Conservation (phyloP, 495 filamentous ascomycete genomes). For the Trichoderma virens region DNA sequence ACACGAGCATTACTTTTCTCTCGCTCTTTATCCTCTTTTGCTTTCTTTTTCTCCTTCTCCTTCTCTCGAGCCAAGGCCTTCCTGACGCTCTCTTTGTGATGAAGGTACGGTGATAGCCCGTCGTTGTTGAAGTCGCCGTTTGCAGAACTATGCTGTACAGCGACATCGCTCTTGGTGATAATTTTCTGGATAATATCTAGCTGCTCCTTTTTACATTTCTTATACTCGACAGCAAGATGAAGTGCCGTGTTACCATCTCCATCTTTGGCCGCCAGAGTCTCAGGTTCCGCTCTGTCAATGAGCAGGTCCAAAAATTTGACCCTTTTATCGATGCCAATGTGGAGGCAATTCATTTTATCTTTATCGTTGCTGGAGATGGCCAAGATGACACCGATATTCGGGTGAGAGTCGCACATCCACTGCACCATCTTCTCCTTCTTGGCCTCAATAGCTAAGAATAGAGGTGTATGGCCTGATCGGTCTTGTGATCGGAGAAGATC, state of each 20-base stretch:
- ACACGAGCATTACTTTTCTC: not conserved
- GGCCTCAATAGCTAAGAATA: constrained; percentile 19
- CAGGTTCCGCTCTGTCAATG: constrained; percentile 14
- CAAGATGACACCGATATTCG: constrained; percentile 20
- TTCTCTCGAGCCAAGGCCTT: constrained; percentile 7
- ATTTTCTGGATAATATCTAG: constrained; percentile 18
- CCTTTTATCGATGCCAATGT: constrained; percentile 22
- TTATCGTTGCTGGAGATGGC: constrained; percentile 15
- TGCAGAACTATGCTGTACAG: not conserved
- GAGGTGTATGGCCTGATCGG: constrained; percentile 18
- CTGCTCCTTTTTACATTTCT: constrained; percentile 18
- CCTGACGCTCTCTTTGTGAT: constrained; percentile 15
- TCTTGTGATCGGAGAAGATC: constrained; percentile 16
- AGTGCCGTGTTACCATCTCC: constrained; percentile 21
- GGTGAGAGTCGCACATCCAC: constrained; percentile 23
- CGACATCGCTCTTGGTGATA: constrained; percentile 16
- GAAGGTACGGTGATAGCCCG: constrained; percentile 20
- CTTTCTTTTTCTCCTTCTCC: constrained; percentile 5
- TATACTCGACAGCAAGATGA: constrained; percentile 24
- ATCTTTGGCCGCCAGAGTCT: constrained; percentile 20
- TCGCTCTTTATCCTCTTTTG: constrained; percentile 10
- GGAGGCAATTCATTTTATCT: constrained; percentile 18
- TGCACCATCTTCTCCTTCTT: constrained; percentile 19
- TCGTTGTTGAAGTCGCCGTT: constrained; percentile 15
- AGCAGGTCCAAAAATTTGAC: constrained; percentile 15